Conservation (phyloP, 768 basidiomycete genomes). For the Mycena vitilis region DNA sequence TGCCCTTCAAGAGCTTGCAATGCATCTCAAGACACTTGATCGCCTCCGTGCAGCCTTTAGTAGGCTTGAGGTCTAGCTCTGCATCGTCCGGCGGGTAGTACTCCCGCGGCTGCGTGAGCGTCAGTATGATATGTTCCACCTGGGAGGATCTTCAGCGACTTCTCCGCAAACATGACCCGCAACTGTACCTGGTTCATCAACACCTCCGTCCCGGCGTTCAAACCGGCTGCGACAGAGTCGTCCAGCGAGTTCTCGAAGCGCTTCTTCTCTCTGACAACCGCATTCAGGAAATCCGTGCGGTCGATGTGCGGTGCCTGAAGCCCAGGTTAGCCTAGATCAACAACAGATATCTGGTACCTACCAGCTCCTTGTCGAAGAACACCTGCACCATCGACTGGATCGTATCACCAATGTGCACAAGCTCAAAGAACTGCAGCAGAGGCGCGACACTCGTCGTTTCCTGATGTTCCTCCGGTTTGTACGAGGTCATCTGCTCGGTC, state of each 20-base stretch:
- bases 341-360: slow-evolving; percentile 47
- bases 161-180: background rate
- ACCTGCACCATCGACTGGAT: slow-evolving; percentile 98
- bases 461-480: slow-evolving; percentile 88
- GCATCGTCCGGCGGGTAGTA: slow-evolving; percentile 91
- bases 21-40: slow-evolving; percentile 91
- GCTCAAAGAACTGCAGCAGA: slow-evolving; percentile 94
- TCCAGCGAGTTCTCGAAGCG: slow-evolving; percentile 92
- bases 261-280: slow-evolving; percentile 96
- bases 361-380: slow-evolving; percentile 97
- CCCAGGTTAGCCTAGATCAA: background rate
- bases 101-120: slow-evolving; percentile 83
- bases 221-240: slow-evolving; percentile 91
- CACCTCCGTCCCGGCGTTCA: slow-evolving; percentile 96
- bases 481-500: slow-evolving; percentile 88
- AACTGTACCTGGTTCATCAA: slow-evolving; percentile 88
- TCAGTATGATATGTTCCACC: slow-evolving; percentile 94
- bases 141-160: slow-evolving; percentile 42
- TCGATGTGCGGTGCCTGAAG: slow-evolving; percentile 87
- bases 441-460: slow-evolving; percentile 90
- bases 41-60: slow-evolving; percentile 88
- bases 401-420: slow-evolving; percentile 96
- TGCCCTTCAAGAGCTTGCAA: slow-evolving; percentile 91
- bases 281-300: slow-evolving; percentile 92
- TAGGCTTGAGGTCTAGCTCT: slow-evolving; percentile 85